Evolutionary conservation across 73 alveolate genomes (phyloP), one percentile per base, ranked within the genome.

Genomic region (Paraurostyla sp.): DNA sequence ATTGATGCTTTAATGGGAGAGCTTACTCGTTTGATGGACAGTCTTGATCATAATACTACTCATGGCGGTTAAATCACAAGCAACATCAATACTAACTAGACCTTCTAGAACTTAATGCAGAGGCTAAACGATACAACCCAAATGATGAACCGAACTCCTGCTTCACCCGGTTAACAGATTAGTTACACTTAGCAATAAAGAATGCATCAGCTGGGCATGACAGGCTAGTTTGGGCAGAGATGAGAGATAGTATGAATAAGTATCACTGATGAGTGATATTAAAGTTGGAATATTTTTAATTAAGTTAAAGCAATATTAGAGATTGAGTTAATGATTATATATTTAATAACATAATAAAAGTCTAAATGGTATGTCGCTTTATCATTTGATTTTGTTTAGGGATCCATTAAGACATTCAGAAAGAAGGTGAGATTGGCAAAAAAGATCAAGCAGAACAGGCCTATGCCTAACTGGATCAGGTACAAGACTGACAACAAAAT

Each of bases 401-500:
- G 97, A 58, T 92, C 97, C 23, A 85, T 78, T 57, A 93, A 93
- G 83, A 89, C 96, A 30, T 87, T 94, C 87, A 91, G 95, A 63
- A 93, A 80, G 92, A 96, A 96, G 92, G 91, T 86, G 88, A 95
- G 94, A 96, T 94, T 95, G 78, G 98, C 95, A 57, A 96, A 92
- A 91, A 96, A 91, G 93, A 96, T 93, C 92, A 96, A 95, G 92
- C 97, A 96, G 91, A 96, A 96, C 92, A 96, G 98, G 92, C 99
- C 97, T 78, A 92, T 96, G 95, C 99, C 99, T 80, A 95, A 96
- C 93, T 96, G 99, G 99, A 93, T 87, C 93, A 96, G 99, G 95
- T 96, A 93, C 91, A 95, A 95, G 95, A 95, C 97, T 45, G 96
- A 96, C 88, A 93, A 94, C 84, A 96, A 93, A 57, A 96, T 96